Evolutionary conservation across 2,329 filamentous ascomycete species (phyloP).

Genomic region (Gremmenia infestans): DNA sequence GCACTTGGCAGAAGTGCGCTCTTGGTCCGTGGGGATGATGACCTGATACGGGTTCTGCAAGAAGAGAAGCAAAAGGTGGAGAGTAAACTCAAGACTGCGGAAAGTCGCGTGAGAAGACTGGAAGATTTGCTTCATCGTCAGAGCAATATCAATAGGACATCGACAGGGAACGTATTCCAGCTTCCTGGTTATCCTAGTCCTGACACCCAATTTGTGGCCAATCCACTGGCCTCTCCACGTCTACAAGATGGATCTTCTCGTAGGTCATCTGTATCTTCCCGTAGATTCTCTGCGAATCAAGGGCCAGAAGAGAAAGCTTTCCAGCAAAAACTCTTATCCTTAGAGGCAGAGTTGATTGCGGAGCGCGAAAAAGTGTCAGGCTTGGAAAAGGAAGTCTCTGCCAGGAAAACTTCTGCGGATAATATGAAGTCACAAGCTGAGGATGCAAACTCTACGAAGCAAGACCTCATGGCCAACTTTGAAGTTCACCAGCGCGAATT

Average conservation of each 20-base stretch:
- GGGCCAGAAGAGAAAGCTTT: slow-evolving; percentile 55
- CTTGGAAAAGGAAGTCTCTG: slow-evolving; percentile 65
- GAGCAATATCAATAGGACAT: slow-evolving; percentile 51
- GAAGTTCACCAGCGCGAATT: slow-evolving; percentile 89
- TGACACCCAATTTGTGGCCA: slow-evolving; percentile 45
- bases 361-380: slow-evolving; percentile 65
- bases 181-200: slow-evolving; percentile 39
- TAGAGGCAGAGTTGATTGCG: slow-evolving; percentile 73
- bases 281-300: slow-evolving; percentile 57
- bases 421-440: slow-evolving; percentile 67
- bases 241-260: slow-evolving; percentile 44
- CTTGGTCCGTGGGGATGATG: slow-evolving; percentile 80
- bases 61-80: slow-evolving; percentile 75
- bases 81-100: slow-evolving; percentile 71
- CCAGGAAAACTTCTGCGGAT: slow-evolving; percentile 51
- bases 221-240: slow-evolving; percentile 26
- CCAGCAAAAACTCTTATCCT: slow-evolving; percentile 54
- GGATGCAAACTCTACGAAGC: slow-evolving; percentile 87
- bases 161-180: slow-evolving; percentile 52
- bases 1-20: slow-evolving; percentile 81
- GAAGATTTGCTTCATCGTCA: slow-evolving; percentile 91
- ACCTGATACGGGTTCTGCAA: slow-evolving; percentile 69
- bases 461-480: slow-evolving; percentile 90
- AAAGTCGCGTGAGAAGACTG: slow-evolving; percentile 83
- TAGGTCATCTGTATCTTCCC: slow-evolving; percentile 55